Conservation (phyloP, 1,139 yeast genomes). For the Arxiozyma bovina region DNA sequence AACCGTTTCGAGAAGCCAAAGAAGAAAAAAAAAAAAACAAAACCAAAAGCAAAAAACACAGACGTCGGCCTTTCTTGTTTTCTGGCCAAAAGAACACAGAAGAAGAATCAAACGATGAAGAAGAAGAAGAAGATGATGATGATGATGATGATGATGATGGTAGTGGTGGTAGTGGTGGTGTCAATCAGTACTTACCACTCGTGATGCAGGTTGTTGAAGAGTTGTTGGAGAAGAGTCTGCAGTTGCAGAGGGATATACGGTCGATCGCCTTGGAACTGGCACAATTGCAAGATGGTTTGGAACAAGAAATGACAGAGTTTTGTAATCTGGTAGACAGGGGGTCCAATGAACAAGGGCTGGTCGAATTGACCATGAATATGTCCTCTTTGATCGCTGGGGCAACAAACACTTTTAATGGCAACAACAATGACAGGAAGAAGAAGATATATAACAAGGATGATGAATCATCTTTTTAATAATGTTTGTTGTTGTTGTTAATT, state of each 20-base stretch:
- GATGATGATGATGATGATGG: too few species aligned
- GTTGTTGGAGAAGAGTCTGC: constrained; percentile 12
- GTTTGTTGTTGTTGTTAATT: too few species aligned
- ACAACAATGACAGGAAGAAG: neutral
- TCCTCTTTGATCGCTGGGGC: neutral
- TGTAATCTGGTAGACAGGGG: neutral
- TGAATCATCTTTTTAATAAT: too few species aligned
- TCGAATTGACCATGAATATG: constrained; percentile 1
- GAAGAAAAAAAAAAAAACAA: too few species aligned
- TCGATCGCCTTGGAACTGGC: neutral
- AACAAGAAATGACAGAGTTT: constrained; percentile 1
- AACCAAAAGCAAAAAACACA: too few species aligned
- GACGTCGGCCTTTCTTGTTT: too few species aligned
- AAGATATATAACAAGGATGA: neutral
- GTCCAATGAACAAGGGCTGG: neutral
- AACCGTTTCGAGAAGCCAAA: too few species aligned
- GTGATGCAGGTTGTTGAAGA: neutral
- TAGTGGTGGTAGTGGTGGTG: too few species aligned
- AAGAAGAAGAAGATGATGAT: too few species aligned
- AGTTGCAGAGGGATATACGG: constrained; percentile 23
- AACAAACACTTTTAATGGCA: neutral
- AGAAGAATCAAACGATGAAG: too few species aligned
- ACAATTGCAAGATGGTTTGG: neutral
- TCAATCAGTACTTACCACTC: too few species aligned
- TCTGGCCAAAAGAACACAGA: too few species aligned